Evolutionary conservation across 176 grass and related monocot species (phyloP).

Genomic region (Carex scoparia): DNA sequence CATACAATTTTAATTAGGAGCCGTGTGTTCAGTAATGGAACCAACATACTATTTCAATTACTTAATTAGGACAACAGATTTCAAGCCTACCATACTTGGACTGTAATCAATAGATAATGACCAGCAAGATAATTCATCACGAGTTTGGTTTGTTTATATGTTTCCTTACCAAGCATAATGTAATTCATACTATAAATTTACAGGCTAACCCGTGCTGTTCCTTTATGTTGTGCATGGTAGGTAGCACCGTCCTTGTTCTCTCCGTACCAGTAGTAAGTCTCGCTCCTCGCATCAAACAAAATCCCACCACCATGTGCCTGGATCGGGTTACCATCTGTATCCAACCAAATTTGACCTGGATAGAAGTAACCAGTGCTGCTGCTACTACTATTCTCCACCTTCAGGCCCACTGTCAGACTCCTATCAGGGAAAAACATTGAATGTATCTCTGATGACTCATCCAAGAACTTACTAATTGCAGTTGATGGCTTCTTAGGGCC

Average conservation of each 20-base stretch:
- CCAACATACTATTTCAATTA: background rate
- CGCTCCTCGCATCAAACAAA: conserved; percentile 51
- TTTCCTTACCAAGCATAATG: background rate
- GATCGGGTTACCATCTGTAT: conserved; percentile 75
- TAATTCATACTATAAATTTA: background rate
- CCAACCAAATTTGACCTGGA: conserved; percentile 73
- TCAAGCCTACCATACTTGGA: background rate
- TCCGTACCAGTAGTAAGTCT: conserved; percentile 88
- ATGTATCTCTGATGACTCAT: conserved; percentile 79
- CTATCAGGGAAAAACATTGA: conserved; percentile 57
- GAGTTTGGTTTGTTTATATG: background rate
- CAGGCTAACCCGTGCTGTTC: conserved; percentile 35
- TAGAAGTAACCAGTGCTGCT: conserved; percentile 41
- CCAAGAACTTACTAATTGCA: conserved; percentile 63
- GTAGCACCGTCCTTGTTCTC: conserved; percentile 82
- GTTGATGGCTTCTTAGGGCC: conserved; percentile 35
- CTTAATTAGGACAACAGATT: background rate
- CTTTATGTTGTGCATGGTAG: conserved; percentile 53
- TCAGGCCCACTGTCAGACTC: conserved; percentile 34
- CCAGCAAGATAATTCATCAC: background rate
- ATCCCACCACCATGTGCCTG: conserved; percentile 94
- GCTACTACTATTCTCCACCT: conserved; percentile 34
- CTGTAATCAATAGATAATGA: background rate
- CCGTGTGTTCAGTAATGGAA: background rate
- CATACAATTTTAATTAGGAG: background rate